Conservation (phyloP, 73 alveolate species). For the Vitrella brassicaformis region DNA sequence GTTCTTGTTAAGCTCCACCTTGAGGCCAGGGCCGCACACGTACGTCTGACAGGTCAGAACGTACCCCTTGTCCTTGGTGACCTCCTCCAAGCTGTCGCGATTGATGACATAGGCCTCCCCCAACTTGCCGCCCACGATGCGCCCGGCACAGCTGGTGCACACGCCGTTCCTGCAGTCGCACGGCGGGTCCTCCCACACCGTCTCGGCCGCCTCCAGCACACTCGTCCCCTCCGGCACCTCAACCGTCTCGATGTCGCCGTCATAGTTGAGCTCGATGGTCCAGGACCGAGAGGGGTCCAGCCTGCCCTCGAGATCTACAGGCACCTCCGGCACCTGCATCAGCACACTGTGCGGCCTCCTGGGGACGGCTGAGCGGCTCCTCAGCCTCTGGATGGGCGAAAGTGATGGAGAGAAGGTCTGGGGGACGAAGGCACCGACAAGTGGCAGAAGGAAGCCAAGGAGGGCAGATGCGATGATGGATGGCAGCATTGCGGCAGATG, state of each 20-base stretch:
- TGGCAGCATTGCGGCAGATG: too few species aligned
- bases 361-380: too few species aligned
- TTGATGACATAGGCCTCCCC: background rate
- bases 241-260: background rate
- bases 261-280: background rate
- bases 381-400: too few species aligned
- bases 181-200: background rate
- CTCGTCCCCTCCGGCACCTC: background rate
- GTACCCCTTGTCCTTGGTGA: background rate
- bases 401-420: too few species aligned
- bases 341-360: too few species aligned
- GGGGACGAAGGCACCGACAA: too few species aligned
- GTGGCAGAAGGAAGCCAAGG: too few species aligned
- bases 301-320: background rate
- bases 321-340: too few species aligned
- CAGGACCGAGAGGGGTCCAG: background rate
- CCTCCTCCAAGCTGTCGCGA: background rate
- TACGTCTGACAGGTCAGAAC: background rate
- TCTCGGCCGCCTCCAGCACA: background rate
- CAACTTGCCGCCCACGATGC: background rate
- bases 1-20: background rate
- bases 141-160: background rate
- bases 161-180: background rate
- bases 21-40: background rate
- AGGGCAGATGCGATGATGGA: too few species aligned